These are phyloP conservation scores for Fragaria vesca DNA, from an alignment of 306 rosid species.

Conservation along the genomic window DNA sequence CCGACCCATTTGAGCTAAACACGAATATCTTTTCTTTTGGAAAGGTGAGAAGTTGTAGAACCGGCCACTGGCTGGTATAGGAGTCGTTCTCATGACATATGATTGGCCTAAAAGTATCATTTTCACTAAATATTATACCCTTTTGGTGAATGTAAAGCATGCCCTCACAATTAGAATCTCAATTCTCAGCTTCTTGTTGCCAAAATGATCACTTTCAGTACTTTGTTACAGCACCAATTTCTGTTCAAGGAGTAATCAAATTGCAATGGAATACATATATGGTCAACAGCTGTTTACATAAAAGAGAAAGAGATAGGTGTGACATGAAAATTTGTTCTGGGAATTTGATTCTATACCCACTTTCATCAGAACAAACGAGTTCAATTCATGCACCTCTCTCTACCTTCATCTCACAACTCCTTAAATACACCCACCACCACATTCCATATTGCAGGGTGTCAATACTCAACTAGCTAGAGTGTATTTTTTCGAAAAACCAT, in stretches of 20 bases:
- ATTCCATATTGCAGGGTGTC: conserved; percentile 19
- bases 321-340: conserved; percentile 26
- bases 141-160: neutral
- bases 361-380: conserved; percentile 41
- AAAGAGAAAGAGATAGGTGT: neutral
- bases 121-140: neutral
- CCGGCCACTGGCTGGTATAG: conserved; percentile 14
- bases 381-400: conserved; percentile 29
- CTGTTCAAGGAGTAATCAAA: neutral
- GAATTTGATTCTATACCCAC: conserved; percentile 78
- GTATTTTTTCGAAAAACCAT: conserved; percentile 4
- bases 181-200: conserved; percentile 4
- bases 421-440: conserved; percentile 35
- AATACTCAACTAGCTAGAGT: conserved; percentile 23
- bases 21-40: conserved; percentile 41
- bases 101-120: conserved; percentile 13
- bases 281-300: conserved; percentile 7
- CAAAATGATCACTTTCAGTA: neutral
- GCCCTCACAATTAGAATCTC: conserved; percentile 7
- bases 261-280: neutral
- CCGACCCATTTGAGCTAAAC: conserved; percentile 28
- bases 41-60: neutral
- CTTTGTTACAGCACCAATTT: conserved; percentile 15
- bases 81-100: conserved; percentile 3
- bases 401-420: conserved; percentile 26